Base-by-base conservation (phyloP, 306 rosid genomes). In the Gillenia trifoliata region DNA sequence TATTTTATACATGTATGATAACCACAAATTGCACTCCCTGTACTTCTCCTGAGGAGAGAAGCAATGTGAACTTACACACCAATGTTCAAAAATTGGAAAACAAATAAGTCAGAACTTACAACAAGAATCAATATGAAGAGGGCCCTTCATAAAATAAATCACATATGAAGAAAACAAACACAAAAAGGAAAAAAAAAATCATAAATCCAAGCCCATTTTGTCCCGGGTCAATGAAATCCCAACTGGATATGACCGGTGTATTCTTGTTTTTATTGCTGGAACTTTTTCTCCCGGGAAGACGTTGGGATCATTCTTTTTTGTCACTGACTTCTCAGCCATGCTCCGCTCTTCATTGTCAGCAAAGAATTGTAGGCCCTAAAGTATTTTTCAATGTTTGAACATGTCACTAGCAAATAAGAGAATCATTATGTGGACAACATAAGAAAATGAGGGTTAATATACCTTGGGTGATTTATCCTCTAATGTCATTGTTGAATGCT, bases 331-430 rank as follows among this genome's bases (percentile, higher is more conserved):
- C 73, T 75, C 64, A 5, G 26, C 50, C 20, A 56, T 15, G 62
- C 10, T 64, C 6, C 65, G 52, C 31, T 82, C 88, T 38, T 75
- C 65, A 34, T 72, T 64, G 65, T 87, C 86, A 8, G 88, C 74
- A 40, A 87, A 31, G 79, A 84, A 87, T 65, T 79, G 86, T 23
- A 87, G 88, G 36, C 90, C 90, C 90, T 87, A 86, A 43, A 60
- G n/a, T 49, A 15, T 20, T 33, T 11, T 17, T 30, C 41, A 47
- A 62, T 7, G 34, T 68, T 2, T 13, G 7, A 23, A 11, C 31
- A 54, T 16, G 64, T 68, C 67, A 73, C 52, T 15, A n/a, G 45
- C 12, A 38, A 63, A 33, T 33, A 11, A 26, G 47, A 68, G 30
- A 15, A 52, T 16, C 23, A 30, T 36, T 8, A 10, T 9, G 52